Evolutionary conservation across 2,329 filamentous ascomycete species (phyloP), one percentile per base, ranked within the genome.

Genomic region (Aspergillus texensis): DNA sequence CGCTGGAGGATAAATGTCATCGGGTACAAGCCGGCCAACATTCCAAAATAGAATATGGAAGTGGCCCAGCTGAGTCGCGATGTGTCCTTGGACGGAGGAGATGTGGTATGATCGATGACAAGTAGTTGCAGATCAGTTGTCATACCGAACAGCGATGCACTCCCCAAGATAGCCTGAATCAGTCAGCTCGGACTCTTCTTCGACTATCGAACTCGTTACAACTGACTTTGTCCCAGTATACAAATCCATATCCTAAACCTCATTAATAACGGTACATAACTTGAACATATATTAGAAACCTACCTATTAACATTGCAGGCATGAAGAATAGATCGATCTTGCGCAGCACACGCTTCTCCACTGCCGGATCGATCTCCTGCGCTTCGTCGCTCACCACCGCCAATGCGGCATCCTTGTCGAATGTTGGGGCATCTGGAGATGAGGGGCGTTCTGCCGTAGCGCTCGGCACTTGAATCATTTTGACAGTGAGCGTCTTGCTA

Each of bases 1-100:
- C 86, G 85, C 75, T 93, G 91, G 1, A 92, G 80, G 0, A 86
- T 80, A 64, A 90, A 91, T 0, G 89, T 89, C 85, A 92, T 88
- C 1, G 90, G 91, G 65, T 92, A 93, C 3, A 91, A 79, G 0
- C 91, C 91, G 0, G 85, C 87, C 2, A 94, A 82, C 89, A 91
- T 91, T 43, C 91, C 91, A 68, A 93, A 92, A 79, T 93, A 93
- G 80, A 93, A 93, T 70, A 92, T 82, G 0, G 89, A 92, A 0
- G 90, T 93, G 2, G 91, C 91, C 91, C 90, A 93, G 68, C 85
- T 89, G 32, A 93, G 84, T 12, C 91, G 85, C 0, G 85, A 83
- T 0, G 91, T 93, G 71, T 90, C 85, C 19, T 84, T 85, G 0
- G 84, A 85, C 0, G 85, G 83, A 0, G 89, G 88, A 1, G 75